Evolutionary conservation across 164 flowering plant species (phyloP).

Genomic region (Liquidambar formosana): DNA sequence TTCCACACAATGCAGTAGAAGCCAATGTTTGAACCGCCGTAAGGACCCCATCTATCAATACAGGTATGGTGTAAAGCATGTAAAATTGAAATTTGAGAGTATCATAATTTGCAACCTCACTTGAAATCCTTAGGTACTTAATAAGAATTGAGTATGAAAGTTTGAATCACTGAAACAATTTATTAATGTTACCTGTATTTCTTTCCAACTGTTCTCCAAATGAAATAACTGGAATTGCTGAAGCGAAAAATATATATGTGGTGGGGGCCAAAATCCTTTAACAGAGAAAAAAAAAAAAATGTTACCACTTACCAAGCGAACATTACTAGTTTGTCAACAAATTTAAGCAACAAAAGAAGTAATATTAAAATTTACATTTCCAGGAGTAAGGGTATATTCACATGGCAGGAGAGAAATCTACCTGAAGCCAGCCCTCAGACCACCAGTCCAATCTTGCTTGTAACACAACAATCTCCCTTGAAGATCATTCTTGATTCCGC

Average conservation of each 20-base stretch:
- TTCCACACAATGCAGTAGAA: slow-evolving; percentile 91
- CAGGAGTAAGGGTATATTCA: not conserved
- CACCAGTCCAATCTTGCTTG: slow-evolving; percentile 98
- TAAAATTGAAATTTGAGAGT: too few relatives aligned
- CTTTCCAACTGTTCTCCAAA: slow-evolving; percentile 95
- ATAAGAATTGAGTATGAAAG: too few relatives aligned
- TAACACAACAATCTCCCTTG: slow-evolving; percentile 81
- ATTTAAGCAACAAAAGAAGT: too few relatives aligned
- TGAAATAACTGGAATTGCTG: slow-evolving; percentile 95
- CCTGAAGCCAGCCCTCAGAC: slow-evolving; percentile 88
- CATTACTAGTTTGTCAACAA: not conserved
- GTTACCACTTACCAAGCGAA: not conserved
- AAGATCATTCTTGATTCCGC: slow-evolving; percentile 90
- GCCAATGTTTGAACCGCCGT: slow-evolving; percentile 97
- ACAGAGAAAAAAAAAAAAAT: slow-evolving; percentile 20
- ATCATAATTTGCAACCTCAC: too few relatives aligned
- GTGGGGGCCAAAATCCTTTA: slow-evolving; percentile 99
- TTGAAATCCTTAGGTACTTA: too few relatives aligned
- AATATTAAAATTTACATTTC: too few relatives aligned
- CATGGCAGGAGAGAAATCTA: slow-evolving; percentile 16
- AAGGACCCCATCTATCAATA: slow-evolving; percentile 69
- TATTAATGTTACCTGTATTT: slow-evolving; percentile 57
- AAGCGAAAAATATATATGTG: slow-evolving; percentile 91
- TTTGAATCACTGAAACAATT: too few relatives aligned
- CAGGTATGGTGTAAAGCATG: slow-evolving; percentile 10